Base-by-base conservation (phyloP, 2,329 filamentous ascomycete species). In the Fonsecaea monophora region DNA sequence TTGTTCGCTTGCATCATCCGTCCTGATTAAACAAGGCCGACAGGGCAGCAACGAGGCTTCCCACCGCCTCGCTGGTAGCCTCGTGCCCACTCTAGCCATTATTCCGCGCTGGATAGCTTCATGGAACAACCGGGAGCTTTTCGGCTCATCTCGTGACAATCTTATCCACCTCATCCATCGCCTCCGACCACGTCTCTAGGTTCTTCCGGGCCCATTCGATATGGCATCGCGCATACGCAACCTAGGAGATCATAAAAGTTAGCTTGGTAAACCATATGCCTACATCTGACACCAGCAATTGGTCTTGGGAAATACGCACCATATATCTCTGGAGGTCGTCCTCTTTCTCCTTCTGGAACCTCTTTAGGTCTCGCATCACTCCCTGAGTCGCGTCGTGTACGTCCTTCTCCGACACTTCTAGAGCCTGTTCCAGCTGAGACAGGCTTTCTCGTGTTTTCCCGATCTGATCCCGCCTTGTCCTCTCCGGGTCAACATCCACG, bases 261-360 rank as follows among this genome's bases (percentile, higher is more conserved):
- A 50, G 62, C 59, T 45, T 56, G 10, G 25, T 25, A 21, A 5
- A 10, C 3, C 25, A 25, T 18, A 12, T 50, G 37, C 42, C 40
- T 10, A 35, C 38, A 32, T 53, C 30, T n/a, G 32, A 58, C 40
- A 53, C 40, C 10, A 35, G 7, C 13, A 50, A 18, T 48, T 34
- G 21, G 15, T 50, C 21, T 45, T 37, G n/a, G 38, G 37, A 9
- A 37, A 58, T 34, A 80, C 91, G 81, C 82, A 97, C 95, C 95
- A 99, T 99, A 78, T 98, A 98, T 70, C 92, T 88, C 75, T 89
- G 90, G 74, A 99, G 78, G 77, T 99, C 95, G 59, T 94, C 92
- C 80, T 99, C 96, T 79, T 99, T 99, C 80, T 98, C 94, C 66
- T 84, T 84, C 79, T 99, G 96, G 80, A 99, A 99, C 68, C 95